A percentile compares a stretch with the other conserved stretches of the same genome.
Evolutionary conservation across 2,329 filamentous ascomycete genomes (phyloP).

Genomic region (Ophiostoma tasmaniense): DNA sequence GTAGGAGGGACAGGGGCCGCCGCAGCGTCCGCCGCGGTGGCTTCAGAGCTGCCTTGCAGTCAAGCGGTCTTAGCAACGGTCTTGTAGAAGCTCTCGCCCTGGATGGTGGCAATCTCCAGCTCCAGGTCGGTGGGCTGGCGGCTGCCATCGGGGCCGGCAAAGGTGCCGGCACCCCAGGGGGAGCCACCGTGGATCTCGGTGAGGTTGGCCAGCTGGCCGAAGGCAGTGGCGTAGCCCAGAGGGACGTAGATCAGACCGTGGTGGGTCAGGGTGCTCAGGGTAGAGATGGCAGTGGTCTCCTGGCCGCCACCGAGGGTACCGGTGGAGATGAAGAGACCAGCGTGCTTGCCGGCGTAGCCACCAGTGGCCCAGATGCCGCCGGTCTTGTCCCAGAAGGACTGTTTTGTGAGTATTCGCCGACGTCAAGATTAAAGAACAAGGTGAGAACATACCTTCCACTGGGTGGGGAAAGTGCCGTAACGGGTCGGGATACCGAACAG

Average conservation of each 20-base stretch:
- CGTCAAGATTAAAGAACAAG: neutral
- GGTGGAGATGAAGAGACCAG: slow-evolving; percentile 85
- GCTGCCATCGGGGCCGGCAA: slow-evolving; percentile 68
- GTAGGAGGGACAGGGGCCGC: neutral
- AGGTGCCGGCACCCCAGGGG: slow-evolving; percentile 91
- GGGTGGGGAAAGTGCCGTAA: slow-evolving; percentile 93
- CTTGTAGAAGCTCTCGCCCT: slow-evolving; percentile 81
- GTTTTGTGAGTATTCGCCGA: slow-evolving; percentile 1
- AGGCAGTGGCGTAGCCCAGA: slow-evolving; percentile 78
- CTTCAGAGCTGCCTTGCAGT: slow-evolving; percentile 58
- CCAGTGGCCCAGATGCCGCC: slow-evolving; percentile 76
- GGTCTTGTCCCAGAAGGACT: slow-evolving; percentile 77
- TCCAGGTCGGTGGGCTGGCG: slow-evolving; percentile 71
- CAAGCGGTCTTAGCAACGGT: slow-evolving; percentile 62
- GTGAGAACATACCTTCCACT: slow-evolving; percentile 62
- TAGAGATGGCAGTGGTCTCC: slow-evolving; percentile 73
- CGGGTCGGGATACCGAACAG: slow-evolving; percentile 92
- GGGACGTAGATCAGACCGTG: slow-evolving; percentile 97
- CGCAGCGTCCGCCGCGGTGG: slow-evolving; percentile 21
- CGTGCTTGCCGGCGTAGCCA: slow-evolving; percentile 77
- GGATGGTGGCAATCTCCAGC: slow-evolving; percentile 67
- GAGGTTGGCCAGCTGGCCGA: slow-evolving; percentile 61
- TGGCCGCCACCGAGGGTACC: slow-evolving; percentile 80
- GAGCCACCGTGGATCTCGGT: slow-evolving; percentile 75
- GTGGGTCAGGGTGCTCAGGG: slow-evolving; percentile 80